Conservation (phyloP, 768 basidiomycete genomes). For the Udeniomyces megalosporus region DNA sequence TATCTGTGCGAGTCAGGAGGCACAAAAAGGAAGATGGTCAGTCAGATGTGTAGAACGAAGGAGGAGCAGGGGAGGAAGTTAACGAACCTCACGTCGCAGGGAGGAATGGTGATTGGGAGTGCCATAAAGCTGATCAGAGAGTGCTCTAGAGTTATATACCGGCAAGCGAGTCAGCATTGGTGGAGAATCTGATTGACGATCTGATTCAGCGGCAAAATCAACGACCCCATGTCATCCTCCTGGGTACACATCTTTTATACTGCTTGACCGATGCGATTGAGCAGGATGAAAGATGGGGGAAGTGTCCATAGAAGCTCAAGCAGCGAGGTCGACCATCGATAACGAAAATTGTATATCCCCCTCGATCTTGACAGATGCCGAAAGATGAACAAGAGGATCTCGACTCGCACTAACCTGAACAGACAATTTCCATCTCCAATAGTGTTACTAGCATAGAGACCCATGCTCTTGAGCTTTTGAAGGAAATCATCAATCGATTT, state of each 20-base stretch:
- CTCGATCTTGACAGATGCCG: neutral
- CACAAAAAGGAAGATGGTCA: conserved; percentile 26
- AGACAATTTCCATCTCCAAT: conserved; percentile 77
- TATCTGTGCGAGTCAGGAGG: conserved; percentile 35
- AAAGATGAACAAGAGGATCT: neutral
- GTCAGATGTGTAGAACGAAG: too few relatives aligned
- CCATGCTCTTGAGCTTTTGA: conserved; percentile 54
- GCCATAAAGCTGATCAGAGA: conserved; percentile 75
- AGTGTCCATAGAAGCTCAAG: too few relatives aligned
- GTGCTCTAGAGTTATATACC: conserved; percentile 36
- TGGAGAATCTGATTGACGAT: neutral
- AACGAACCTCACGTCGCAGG: conserved; percentile 3
- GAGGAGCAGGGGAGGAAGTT: too few relatives aligned
- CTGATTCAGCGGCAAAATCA: neutral
- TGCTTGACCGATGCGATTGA: too few relatives aligned
- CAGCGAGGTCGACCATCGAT: too few relatives aligned
- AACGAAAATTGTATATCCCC: too few relatives aligned
- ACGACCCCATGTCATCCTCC: too few relatives aligned
- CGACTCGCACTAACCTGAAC: conserved; percentile 35
- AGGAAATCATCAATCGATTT: too few relatives aligned
- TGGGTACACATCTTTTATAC: too few relatives aligned
- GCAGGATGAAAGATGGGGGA: too few relatives aligned
- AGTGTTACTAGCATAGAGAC: conserved; percentile 73
- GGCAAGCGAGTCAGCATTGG: neutral
- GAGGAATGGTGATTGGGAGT: conserved; percentile 50